Percentiles rank a stretch among this genome's conserved stretches.
Evolutionary conservation across 306 rosid genomes (phyloP).

Genomic region (Cucurbita moschata): DNA sequence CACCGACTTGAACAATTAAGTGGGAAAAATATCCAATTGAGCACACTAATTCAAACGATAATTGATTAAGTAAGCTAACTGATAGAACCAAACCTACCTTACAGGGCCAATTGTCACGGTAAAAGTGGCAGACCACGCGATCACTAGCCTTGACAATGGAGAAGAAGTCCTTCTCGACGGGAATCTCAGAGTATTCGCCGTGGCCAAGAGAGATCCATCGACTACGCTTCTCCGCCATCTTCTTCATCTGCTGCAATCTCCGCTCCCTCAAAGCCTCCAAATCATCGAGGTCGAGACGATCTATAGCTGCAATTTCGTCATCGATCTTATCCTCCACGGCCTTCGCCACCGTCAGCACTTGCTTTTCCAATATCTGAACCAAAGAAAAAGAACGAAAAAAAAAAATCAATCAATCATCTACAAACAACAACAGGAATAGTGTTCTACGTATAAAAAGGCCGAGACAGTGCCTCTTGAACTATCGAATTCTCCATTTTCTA

Average conservation of each 20-base stretch:
- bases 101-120: slow-evolving; percentile 97
- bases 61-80: neutral
- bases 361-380: slow-evolving; percentile 54
- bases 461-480: slow-evolving; percentile 45
- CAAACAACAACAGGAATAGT: neutral
- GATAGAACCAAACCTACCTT: slow-evolving; percentile 41
- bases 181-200: slow-evolving; percentile 68
- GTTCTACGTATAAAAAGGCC: neutral
- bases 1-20: neutral
- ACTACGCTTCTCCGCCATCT: slow-evolving; percentile 87
- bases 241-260: slow-evolving; percentile 90
- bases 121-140: slow-evolving; percentile 97
- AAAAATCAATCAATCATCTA: neutral
- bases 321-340: slow-evolving; percentile 85
- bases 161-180: slow-evolving; percentile 81
- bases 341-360: slow-evolving; percentile 67
- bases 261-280: slow-evolving; percentile 78
- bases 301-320: slow-evolving; percentile 73
- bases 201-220: slow-evolving; percentile 92
- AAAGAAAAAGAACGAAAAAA: neutral
- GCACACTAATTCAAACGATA: neutral
- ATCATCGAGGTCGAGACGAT: slow-evolving; percentile 73
- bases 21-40: neutral
- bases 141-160: slow-evolving; percentile 85
- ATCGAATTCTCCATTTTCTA: slow-evolving; percentile 44